Percentiles rank a stretch among this genome's conserved stretches.
Evolutionary conservation across 331 rosid genomes (phyloP).

Genomic region (Quercus lobata): DNA sequence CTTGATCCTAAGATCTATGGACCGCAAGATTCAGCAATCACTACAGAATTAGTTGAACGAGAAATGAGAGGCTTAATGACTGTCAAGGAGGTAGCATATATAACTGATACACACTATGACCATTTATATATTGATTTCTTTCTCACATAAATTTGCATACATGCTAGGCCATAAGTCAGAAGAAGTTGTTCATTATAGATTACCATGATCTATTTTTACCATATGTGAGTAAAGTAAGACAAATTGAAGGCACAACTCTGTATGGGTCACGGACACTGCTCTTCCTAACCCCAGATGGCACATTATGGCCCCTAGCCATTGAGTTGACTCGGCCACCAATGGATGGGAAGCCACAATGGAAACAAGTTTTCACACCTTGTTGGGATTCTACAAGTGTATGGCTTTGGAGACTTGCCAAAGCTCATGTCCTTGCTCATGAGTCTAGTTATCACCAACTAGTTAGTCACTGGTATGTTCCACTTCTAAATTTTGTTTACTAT

Average conservation of each 20-base stretch:
- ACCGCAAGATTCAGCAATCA: conserved; percentile 39
- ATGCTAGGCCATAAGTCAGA: conserved; percentile 26
- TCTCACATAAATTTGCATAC: background rate
- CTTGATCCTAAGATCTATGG: conserved; percentile 37
- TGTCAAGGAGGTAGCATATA: conserved; percentile 24
- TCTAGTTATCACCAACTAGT: conserved; percentile 46
- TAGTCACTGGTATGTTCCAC: conserved; percentile 37
- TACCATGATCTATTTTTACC: conserved; percentile 45
- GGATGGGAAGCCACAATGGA: conserved; percentile 27
- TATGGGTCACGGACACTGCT: conserved; percentile 47
- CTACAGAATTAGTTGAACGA: conserved; percentile 20
- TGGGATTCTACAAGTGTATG: conserved; percentile 34
- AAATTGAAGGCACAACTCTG: conserved; percentile 23
- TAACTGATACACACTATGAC: too few species aligned
- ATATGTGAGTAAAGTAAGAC: conserved; percentile 29
- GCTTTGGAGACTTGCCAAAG: conserved; percentile 58
- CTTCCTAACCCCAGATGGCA: conserved; percentile 34
- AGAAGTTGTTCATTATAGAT: conserved; percentile 41
- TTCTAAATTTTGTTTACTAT: background rate
- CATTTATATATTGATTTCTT: too few species aligned
- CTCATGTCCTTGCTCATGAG: conserved; percentile 58
- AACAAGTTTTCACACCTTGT: conserved; percentile 35
- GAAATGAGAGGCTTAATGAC: conserved; percentile 24
- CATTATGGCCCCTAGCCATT: conserved; percentile 43
- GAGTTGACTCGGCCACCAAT: conserved; percentile 48